Evolutionary conservation across 106 monocot species (phyloP).

Genomic region (Dendrobium chrysotoxum): DNA sequence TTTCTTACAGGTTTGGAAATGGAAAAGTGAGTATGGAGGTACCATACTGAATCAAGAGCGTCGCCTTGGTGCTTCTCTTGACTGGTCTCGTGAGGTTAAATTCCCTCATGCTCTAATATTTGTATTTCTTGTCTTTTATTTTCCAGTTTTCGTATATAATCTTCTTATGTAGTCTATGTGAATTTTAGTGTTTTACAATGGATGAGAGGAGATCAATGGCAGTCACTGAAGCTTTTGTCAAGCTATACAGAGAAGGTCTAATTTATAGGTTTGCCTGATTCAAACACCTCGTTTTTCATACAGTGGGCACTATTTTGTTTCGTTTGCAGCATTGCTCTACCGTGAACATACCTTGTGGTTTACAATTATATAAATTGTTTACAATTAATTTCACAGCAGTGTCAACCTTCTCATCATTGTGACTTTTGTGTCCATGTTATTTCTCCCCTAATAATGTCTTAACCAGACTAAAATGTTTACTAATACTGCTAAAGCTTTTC

Average conservation of each 20-base stretch:
- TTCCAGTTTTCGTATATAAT: not conserved
- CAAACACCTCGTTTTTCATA: not conserved
- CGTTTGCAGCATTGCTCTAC: not conserved
- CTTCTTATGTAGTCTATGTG: not conserved
- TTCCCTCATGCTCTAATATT: not conserved
- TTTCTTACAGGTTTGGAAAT: constrained; percentile 78
- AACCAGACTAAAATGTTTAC: not conserved
- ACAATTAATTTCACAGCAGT: not conserved
- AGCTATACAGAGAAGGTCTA: constrained; percentile 24
- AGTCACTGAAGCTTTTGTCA: constrained; percentile 25
- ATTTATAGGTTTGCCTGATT: constrained; percentile 21
- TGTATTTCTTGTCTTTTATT: not conserved
- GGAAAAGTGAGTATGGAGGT: constrained; percentile 94
- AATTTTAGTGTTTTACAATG: constrained; percentile 22
- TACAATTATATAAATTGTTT: not conserved
- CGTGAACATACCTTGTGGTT: not conserved
- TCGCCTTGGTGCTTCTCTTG: constrained; percentile 86
- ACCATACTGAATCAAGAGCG: constrained; percentile 90
- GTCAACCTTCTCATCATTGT: not conserved
- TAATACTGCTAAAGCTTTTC: not conserved
- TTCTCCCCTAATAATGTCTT: not conserved
- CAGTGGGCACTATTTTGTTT: not conserved
- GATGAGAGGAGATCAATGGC: constrained; percentile 24
- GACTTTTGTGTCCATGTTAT: not conserved
- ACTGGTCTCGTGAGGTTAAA: constrained; percentile 91